Percentiles rank a stretch among this genome's conserved stretches.
phyloP scores from a whole-genome alignment of 306 rosid species.

The Fagus sylvatica region DNA sequence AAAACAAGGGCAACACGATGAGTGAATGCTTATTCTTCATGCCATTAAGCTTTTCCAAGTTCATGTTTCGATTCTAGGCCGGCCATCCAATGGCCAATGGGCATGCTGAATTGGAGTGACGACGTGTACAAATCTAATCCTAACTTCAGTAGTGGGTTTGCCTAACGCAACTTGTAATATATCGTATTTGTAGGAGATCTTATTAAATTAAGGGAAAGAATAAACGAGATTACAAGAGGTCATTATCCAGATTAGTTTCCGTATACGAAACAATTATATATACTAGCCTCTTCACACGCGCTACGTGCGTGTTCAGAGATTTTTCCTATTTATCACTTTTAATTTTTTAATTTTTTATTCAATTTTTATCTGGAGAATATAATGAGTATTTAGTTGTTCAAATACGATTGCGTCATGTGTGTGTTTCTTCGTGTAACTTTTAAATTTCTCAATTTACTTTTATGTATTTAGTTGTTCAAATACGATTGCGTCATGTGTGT shows the following conservation, averaged over 20 bases:
- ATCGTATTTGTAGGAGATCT: neutral
- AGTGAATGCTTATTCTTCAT: neutral
- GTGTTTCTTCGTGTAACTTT: too few relatives aligned
- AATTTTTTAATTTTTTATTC: too few relatives aligned
- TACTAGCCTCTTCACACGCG: too few relatives aligned
- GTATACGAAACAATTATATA: neutral
- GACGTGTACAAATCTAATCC: neutral
- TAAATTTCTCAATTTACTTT: too few relatives aligned
- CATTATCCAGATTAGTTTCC: neutral
- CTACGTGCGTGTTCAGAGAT: too few relatives aligned
- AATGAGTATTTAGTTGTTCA: too few relatives aligned
- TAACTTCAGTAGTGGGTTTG: neutral
- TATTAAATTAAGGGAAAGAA: neutral
- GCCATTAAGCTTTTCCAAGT: neutral
- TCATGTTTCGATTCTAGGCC: neutral
- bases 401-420: too few relatives aligned
- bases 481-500: too few relatives aligned
- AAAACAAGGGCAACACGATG: neutral
- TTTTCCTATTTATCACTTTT: too few relatives aligned
- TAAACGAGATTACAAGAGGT: neutral
- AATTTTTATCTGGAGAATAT: too few relatives aligned
- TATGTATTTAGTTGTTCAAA: too few relatives aligned
- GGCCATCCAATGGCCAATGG: neutral
- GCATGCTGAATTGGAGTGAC: neutral
- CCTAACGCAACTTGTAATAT: neutral